A percentile compares a stretch with the other conserved stretches of the same genome.
These are phyloP conservation scores for Solanum neorickii DNA, from an alignment of 257 asterid species.

Conservation along the genomic window DNA sequence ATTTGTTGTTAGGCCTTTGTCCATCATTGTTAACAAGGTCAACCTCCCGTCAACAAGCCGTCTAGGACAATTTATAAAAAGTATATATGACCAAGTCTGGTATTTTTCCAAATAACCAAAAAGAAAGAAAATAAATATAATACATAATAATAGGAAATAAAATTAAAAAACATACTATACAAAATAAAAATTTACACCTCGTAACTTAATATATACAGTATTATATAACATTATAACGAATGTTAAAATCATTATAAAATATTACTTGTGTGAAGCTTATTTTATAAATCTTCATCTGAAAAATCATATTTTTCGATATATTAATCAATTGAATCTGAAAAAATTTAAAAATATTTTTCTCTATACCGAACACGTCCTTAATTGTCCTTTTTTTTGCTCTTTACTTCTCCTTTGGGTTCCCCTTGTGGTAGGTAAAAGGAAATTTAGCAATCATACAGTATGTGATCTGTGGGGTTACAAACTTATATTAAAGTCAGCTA, in stretches of 20 bases:
- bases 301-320: not conserved
- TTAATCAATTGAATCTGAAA: accelerated
- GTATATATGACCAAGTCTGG: not conserved
- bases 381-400: not conserved
- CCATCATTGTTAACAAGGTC: not conserved
- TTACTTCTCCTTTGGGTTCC: not conserved
- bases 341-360: not conserved
- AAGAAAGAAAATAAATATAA: not conserved
- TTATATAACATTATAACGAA: not conserved
- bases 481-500: not conserved
- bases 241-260: too few species aligned
- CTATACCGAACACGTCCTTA: not conserved
- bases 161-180: not conserved
- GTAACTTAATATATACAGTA: not conserved
- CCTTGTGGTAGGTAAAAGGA: not conserved
- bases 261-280: accelerated
- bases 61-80: not conserved
- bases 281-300: too few species aligned
- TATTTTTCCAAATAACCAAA: not conserved
- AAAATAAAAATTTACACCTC: not conserved
- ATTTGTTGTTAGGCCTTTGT: not conserved
- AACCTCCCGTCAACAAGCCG: not conserved
- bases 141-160: not conserved
- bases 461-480: not conserved
- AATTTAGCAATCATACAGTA: not conserved